A percentile compares a stretch with the other conserved stretches of the same genome.
phyloP scores from a whole-genome alignment of 2,329 filamentous ascomycete species.

The Colletotrichum coccodes region DNA sequence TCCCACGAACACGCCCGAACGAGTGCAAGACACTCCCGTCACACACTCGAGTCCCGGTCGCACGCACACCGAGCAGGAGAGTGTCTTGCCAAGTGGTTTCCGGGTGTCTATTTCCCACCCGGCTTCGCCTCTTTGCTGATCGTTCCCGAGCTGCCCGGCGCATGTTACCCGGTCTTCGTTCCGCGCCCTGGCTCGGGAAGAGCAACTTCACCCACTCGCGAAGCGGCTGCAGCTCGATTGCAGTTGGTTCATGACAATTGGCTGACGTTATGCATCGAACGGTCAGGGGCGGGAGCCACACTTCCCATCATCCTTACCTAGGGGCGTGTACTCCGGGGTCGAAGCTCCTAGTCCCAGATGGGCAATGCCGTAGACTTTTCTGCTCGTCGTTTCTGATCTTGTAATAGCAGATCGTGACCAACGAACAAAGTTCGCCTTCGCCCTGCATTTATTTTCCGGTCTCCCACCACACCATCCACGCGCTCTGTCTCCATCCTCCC shows the following conservation, averaged over 20 bases:
- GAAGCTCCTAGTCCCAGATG: slow-evolving; percentile 12
- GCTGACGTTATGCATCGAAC: not conserved
- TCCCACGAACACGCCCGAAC: not conserved
- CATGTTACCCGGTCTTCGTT: not conserved
- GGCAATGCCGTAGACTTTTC: slow-evolving; percentile 6
- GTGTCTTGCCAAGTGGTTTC: not conserved
- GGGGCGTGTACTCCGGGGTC: not conserved
- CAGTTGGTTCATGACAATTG: not conserved
- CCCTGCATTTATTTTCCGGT: not conserved
- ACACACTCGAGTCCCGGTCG: not conserved
- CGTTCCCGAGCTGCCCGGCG: not conserved
- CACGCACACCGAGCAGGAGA: no score
- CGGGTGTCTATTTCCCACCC: not conserved
- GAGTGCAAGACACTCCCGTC: not conserved
- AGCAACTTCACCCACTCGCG: not conserved
- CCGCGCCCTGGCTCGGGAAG: not conserved
- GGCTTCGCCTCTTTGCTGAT: not conserved
- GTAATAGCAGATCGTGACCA: slow-evolving; percentile 15
- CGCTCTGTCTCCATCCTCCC: not conserved
- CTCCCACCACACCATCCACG: not conserved
- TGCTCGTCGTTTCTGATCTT: not conserved
- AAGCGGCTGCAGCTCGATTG: not conserved
- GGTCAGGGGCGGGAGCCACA: not conserved
- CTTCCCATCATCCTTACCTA: slow-evolving; percentile 9
- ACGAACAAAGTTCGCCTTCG: not conserved